A percentile compares a stretch with the other conserved stretches of the same genome.
phyloP scores from a whole-genome alignment of 139 green algal species.

The Coccomyxa sp. region DNA sequence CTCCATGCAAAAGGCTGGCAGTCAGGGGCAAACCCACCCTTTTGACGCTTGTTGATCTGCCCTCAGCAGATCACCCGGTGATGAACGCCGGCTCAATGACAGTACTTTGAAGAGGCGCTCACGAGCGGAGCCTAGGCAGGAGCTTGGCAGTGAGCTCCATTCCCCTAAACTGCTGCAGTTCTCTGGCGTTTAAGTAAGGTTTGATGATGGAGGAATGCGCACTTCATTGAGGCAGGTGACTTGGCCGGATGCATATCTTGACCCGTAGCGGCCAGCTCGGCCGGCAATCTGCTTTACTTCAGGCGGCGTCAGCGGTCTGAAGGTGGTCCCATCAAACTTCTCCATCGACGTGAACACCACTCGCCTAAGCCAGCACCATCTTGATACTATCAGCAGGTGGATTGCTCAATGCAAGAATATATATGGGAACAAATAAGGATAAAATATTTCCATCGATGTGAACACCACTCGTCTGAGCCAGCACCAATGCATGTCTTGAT shows the following conservation, averaged over 20 bases:
- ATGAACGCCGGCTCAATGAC: neutral
- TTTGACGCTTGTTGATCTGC: neutral
- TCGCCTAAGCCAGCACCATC: neutral
- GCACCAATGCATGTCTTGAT: neutral
- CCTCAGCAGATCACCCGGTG: neutral
- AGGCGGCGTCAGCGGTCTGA: conserved; percentile 17
- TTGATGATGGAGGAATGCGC: neutral
- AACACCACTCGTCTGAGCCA: neutral
- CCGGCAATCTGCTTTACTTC: conserved; percentile 52
- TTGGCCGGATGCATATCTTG: conserved; percentile 16
- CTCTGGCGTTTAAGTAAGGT: neutral
- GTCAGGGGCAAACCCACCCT: neutral
- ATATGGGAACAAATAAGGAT: neutral
- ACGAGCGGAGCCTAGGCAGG: no score
- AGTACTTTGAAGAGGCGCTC: no score
- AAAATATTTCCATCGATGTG: neutral
- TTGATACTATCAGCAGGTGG: neutral
- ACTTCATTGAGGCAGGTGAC: conserved; percentile 21
- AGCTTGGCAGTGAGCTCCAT: no score
- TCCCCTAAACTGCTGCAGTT: neutral
- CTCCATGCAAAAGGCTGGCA: neutral
- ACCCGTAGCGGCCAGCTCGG: conserved; percentile 32
- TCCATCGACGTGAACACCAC: conserved; percentile 6
- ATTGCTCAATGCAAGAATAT: neutral
- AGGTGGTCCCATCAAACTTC: conserved; percentile 7